Evolutionary conservation across 805 yeast species (phyloP).

Genomic region (Kuraishia ogatae): DNA sequence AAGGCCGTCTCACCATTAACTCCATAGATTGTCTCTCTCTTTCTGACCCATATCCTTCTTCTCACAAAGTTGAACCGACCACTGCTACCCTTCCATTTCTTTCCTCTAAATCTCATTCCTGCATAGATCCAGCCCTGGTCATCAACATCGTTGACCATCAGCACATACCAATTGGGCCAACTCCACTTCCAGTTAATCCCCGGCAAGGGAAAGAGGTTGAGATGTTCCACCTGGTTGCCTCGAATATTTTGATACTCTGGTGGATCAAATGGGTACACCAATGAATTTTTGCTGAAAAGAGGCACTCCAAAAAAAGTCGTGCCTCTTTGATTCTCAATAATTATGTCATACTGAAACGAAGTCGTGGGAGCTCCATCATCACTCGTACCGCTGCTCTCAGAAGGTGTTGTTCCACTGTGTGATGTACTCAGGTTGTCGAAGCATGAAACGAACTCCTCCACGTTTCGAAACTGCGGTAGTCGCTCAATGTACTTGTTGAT

Average conservation of each 20-base stretch:
- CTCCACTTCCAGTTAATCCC: conserved; percentile 44
- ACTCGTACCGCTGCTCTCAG: neutral
- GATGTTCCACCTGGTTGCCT: conserved; percentile 25
- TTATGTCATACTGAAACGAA: conserved; percentile 24
- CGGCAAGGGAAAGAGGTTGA: conserved; percentile 34
- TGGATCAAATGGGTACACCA: conserved; percentile 43
- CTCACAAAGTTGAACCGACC: conserved; percentile 41
- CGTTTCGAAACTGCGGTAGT: conserved; percentile 20
- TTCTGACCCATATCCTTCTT: conserved; percentile 41
- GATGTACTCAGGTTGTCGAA: conserved; percentile 3
- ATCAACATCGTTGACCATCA: conserved; percentile 48
- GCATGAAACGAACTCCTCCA: conserved; percentile 17
- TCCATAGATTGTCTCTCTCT: conserved; percentile 17
- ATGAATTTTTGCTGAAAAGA: conserved; percentile 33
- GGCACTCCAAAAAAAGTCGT: conserved; percentile 43
- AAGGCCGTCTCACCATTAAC: neutral
- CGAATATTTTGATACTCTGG: conserved; percentile 35
- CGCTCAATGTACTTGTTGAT: conserved; percentile 17
- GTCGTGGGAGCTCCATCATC: neutral
- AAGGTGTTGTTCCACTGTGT: no score
- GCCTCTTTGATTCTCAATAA: conserved; percentile 50
- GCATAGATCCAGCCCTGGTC: conserved; percentile 53
- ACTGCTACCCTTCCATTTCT: conserved; percentile 42
- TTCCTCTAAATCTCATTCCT: conserved; percentile 27
- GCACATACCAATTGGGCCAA: conserved; percentile 46